Percentiles rank a stretch among this genome's conserved stretches.
phyloP scores from a whole-genome alignment of 176 grass and related monocot genomes.

The Zoysia pacifica region DNA sequence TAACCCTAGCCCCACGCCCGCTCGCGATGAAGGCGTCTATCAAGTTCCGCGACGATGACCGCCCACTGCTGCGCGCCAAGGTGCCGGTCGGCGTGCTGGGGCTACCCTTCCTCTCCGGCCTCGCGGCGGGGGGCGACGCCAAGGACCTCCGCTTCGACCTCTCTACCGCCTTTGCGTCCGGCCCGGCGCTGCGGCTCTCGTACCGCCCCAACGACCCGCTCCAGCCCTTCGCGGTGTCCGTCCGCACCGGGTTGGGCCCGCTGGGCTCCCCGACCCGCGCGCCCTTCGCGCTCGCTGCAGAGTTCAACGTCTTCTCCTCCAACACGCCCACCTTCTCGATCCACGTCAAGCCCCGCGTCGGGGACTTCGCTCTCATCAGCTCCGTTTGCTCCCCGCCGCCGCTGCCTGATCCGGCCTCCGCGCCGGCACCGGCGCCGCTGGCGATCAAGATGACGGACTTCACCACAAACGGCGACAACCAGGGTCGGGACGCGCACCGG shows the following conservation, averaged over 20 bases:
- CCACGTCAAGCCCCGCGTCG: slow-evolving; percentile 77
- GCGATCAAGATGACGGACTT: slow-evolving; percentile 49
- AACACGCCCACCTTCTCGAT: slow-evolving; percentile 62
- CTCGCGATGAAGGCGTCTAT: slow-evolving; percentile 84
- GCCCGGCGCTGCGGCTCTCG: slow-evolving; percentile 71
- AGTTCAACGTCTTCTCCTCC: slow-evolving; percentile 74
- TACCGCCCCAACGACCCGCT: slow-evolving; percentile 74
- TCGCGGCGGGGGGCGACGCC: slow-evolving; percentile 56
- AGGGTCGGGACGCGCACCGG: slow-evolving; percentile 28
- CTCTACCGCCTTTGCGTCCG: slow-evolving; percentile 65
- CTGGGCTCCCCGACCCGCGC: slow-evolving; percentile 59
- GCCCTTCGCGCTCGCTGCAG: slow-evolving; percentile 66
- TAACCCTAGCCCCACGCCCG: slow-evolving; percentile 36
- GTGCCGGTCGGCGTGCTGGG: slow-evolving; percentile 82
- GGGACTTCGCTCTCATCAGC: slow-evolving; percentile 76
- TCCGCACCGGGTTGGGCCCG: slow-evolving; percentile 70
- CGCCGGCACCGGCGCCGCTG: slow-evolving; percentile 17
- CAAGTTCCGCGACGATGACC: slow-evolving; percentile 84
- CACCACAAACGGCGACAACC: slow-evolving; percentile 38
- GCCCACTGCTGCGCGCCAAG: slow-evolving; percentile 70
- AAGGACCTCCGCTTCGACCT: slow-evolving; percentile 81
- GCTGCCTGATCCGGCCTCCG: slow-evolving; percentile 21
- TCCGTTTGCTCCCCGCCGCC: slow-evolving; percentile 46
- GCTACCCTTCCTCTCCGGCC: slow-evolving; percentile 72
- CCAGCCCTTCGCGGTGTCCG: slow-evolving; percentile 72